phyloP scores from a whole-genome alignment of 2,329 filamentous ascomycete genomes.

The Claviceps purpurea region DNA sequence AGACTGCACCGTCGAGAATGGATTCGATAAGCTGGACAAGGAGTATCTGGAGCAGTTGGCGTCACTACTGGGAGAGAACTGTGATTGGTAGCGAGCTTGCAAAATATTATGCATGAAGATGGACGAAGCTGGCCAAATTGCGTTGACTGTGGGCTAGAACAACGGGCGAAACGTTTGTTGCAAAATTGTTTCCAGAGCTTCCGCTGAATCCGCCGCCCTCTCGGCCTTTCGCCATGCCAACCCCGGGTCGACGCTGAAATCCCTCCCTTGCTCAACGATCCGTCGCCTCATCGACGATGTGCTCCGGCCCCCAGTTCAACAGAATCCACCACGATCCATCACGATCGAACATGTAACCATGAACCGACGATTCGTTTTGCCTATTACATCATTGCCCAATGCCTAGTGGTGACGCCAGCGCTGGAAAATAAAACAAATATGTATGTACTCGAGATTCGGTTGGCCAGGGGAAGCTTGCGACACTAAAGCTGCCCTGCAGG shows the following conservation, averaged over 20 bases:
- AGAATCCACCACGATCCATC: not conserved
- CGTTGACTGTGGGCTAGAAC: not conserved
- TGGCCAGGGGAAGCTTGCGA: not conserved
- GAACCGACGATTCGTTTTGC: not conserved
- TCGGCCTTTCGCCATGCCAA: not conserved
- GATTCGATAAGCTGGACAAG: slow-evolving; percentile 58
- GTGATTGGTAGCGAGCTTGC: slow-evolving; percentile 43
- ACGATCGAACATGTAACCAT: not conserved
- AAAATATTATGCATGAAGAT: not conserved
- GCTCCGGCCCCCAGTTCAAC: not conserved
- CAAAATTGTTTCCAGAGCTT: not conserved
- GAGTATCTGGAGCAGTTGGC: slow-evolving; percentile 53
- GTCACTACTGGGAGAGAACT: slow-evolving; percentile 40
- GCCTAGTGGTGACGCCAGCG: not conserved
- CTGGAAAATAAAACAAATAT: not conserved
- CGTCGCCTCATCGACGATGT: not conserved
- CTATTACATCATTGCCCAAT: too few relatives aligned
- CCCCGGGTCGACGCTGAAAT: not conserved
- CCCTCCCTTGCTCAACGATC: not conserved
- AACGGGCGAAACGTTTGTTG: not conserved
- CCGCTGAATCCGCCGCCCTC: not conserved
- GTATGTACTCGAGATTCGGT: not conserved
- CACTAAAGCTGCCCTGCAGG: not conserved
- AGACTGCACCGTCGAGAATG: slow-evolving; percentile 54
- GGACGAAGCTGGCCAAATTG: not conserved